Conservation (phyloP, 306 rosid species). For the Ceratonia siliqua region DNA sequence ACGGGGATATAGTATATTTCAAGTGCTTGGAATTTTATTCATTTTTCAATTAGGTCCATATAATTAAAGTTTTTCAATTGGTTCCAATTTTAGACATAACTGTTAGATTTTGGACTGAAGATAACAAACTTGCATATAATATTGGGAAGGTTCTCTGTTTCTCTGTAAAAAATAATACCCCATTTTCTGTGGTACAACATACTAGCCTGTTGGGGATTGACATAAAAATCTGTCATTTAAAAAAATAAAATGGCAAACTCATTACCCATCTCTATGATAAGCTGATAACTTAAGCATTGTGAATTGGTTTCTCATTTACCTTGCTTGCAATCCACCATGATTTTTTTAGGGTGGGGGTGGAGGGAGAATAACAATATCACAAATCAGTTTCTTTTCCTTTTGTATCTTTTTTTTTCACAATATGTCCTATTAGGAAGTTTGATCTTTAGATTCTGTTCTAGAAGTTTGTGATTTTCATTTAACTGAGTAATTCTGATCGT, state of each 20-base stretch:
- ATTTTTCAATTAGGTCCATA: not conserved
- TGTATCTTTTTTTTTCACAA: not conserved
- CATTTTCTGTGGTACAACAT: not conserved
- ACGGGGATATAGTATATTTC: slow-evolving; percentile 12
- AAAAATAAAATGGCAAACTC: too few relatives aligned
- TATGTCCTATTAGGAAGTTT: not conserved
- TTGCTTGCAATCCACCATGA: not conserved
- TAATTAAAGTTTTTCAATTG: not conserved
- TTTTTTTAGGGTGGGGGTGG: not conserved
- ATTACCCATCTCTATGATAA: too few relatives aligned
- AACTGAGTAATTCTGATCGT: not conserved
- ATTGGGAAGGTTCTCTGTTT: not conserved
- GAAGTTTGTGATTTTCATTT: not conserved
- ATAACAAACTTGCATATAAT: slow-evolving; percentile 8
- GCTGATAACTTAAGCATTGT: too few relatives aligned
- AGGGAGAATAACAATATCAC: not conserved
- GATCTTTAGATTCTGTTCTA: not conserved
- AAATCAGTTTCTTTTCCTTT: not conserved
- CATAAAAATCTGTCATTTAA: too few relatives aligned
- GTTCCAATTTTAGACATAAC: not conserved
- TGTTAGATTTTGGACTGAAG: slow-evolving; percentile 13
- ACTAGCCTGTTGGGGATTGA: slow-evolving; percentile 12
- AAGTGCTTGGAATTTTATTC: not conserved
- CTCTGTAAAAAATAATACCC: not conserved
- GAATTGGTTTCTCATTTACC: not conserved